Evolutionary conservation across 2,329 filamentous ascomycete genomes (phyloP), one percentile per base, ranked within the genome.

Genomic region (Chrysoporthe puriensis): DNA sequence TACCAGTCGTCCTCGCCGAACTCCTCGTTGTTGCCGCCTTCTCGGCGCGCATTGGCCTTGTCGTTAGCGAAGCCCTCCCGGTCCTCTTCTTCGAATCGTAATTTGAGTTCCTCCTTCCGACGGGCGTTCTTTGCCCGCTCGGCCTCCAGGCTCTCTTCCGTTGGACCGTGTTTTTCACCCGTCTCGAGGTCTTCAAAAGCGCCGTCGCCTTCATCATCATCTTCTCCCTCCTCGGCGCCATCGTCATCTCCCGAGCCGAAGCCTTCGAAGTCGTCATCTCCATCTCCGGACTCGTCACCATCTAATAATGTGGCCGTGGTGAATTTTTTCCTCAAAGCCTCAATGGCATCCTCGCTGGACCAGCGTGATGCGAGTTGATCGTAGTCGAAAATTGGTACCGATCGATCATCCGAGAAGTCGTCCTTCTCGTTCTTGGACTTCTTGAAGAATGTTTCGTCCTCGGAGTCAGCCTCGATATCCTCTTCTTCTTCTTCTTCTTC

Each of bases 1-100:
- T 99, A 99, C 96, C 96, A 99, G 66, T 99, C 93, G 76, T 99
- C 96, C 79, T 99, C 96, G 63, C 94, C 96, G 74, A 97, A 98
- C 75, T 96, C 91, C 64, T 95, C 88, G 6, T 88, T 83, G 3
- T 85, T 85, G 44, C 86, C 90, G 42, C 87, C 88, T 72, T 93
- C 91, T 71, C 88, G 84, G 46, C 91, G 86, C 13, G 91, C 91
- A 62, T 90, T 88, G 40, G 92, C 90, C 76, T 96, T 96, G 79
- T 96, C 93, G 75, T 96, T 96, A 74, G 92, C 89, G 77, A 97
- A 94, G 0, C 96, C 96, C 76, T 99, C 96, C n/a, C 93, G 88
- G 76, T 99, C 96, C 83, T 99, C 96, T 78, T 98, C 94, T 76
- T 99, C 96, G 76, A 99, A 99, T 1, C 96, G 89, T 63, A 96